Base-by-base conservation (phyloP, 2,329 filamentous ascomycete species). In the Capronia americana region DNA sequence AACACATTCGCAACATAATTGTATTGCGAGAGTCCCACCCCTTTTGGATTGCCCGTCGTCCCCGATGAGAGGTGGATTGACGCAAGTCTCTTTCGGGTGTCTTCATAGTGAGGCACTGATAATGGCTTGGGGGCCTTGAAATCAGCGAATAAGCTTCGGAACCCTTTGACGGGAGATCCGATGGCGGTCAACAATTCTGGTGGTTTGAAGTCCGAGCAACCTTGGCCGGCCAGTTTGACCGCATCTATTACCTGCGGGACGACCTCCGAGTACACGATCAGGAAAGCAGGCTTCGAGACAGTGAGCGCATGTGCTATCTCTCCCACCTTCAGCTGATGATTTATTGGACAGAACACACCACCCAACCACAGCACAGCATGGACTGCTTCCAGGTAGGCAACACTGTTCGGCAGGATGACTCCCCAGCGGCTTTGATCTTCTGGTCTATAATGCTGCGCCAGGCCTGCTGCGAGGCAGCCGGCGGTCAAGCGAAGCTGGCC, bases 31-130 rank as follows among this genome's bases (percentile, higher is more conserved):
- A 97, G 83, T 86, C 92, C 91, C 14, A 97, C 94, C 14, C 93
- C 94, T 79, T 97, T 97, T 0, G 94, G 93, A 58, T 93, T 81
- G 1, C 94, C 93, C 0, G 94, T 97, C 0, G 93, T 98, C 4
- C 93, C 94, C 6, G 90, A 93, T 57, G 89, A 92, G 77, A 74
- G 64, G 55, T 80, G 79, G 23, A 81, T 80, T 1, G 78, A 79
- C 3, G 79, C 79, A 5, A 79, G 66, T 17, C 78, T 75, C 14
- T 68, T 67, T 0, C 71, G 61, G 0, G 78, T 80, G 62, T 81
- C 74, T 0, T 63, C 5, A 71, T 74, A 78, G 57, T 80, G 76
- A 14, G 79, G 80, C 7, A 81, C 74, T 0, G 74, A 59, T 2
- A 81, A 73, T 20, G 72, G 70, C 14, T 75, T 62, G 1, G 72